Percentiles rank a stretch among this genome's conserved stretches.
Evolutionary conservation across 2,329 filamentous ascomycete species (phyloP).

Genomic region (Rachicladosporium sp.): DNA sequence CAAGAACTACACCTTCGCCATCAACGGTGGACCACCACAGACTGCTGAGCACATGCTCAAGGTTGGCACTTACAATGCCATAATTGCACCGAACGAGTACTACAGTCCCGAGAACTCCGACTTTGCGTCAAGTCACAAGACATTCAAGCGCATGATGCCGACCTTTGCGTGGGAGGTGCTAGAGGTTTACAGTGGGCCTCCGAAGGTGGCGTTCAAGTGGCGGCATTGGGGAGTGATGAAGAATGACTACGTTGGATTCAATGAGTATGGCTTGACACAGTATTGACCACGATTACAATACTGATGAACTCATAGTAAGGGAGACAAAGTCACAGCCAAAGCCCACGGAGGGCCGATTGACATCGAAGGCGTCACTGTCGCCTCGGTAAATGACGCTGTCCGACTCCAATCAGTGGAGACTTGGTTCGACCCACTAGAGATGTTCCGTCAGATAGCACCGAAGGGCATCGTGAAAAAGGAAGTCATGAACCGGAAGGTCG

Average conservation of each 20-base stretch:
- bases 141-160: conserved; percentile 62
- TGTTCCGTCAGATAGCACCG: conserved; percentile 53
- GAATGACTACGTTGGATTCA: conserved; percentile 52
- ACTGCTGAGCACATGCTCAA: conserved; percentile 52
- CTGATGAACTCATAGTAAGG: conserved; percentile 36
- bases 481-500: conserved; percentile 25
- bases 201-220: conserved; percentile 52
- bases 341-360: conserved; percentile 49
- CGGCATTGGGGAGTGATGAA: conserved; percentile 57
- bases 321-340: conserved; percentile 50
- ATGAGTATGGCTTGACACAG: conserved; percentile 47
- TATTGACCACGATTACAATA: conserved; percentile 3
- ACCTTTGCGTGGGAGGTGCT: conserved; percentile 60
- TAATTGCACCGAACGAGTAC: conserved; percentile 51
- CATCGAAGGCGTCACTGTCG: conserved; percentile 51
- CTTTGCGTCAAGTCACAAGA: conserved; percentile 54
- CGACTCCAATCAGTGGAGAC: conserved; percentile 48
- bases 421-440: conserved; percentile 54
- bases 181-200: conserved; percentile 55
- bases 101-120: conserved; percentile 51
- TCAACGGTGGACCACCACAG: conserved; percentile 48
- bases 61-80: conserved; percentile 57
- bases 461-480: conserved; percentile 36
- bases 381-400: conserved; percentile 48
- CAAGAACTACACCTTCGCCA: conserved; percentile 47